phyloP scores from a whole-genome alignment of 495 filamentous ascomycete genomes.

The Viridothelium virens region DNA sequence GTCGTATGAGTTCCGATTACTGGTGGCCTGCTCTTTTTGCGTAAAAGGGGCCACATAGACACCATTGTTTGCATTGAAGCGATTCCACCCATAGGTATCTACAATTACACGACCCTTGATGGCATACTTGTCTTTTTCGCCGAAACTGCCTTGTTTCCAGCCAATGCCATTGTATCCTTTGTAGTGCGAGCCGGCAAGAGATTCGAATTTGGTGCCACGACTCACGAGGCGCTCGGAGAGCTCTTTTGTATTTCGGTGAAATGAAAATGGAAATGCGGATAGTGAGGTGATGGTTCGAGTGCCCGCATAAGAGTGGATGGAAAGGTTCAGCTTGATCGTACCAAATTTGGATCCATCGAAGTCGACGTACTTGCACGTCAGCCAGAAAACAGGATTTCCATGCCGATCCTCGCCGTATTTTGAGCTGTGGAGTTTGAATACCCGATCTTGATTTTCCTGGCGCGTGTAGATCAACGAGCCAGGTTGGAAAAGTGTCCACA shows the following conservation, averaged over 20 bases:
- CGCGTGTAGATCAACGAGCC: slow-evolving; percentile 38
- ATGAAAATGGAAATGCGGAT: slow-evolving; percentile 49
- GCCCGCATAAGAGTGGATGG: slow-evolving; percentile 47
- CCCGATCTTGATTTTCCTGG: slow-evolving; percentile 35
- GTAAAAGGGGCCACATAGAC: slow-evolving; percentile 28
- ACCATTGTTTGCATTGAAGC: slow-evolving; percentile 35
- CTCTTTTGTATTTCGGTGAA: slow-evolving; percentile 42
- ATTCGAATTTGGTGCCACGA: slow-evolving; percentile 35
- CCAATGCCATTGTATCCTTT: slow-evolving; percentile 50
- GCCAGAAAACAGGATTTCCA: slow-evolving; percentile 30
- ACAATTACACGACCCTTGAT: slow-evolving; percentile 51
- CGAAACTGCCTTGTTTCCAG: slow-evolving; percentile 27
- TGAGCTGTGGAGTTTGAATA: slow-evolving; percentile 33
- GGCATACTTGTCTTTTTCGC: slow-evolving; percentile 39
- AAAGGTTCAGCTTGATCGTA: slow-evolving; percentile 35
- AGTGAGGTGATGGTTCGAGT: slow-evolving; percentile 50
- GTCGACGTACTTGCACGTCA: slow-evolving; percentile 45
- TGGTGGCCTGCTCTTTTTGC: slow-evolving; percentile 23
- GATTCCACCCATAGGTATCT: slow-evolving; percentile 42
- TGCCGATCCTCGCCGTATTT: slow-evolving; percentile 32
- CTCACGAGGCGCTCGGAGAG: slow-evolving; percentile 33
- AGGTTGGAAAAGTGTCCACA: slow-evolving; percentile 51
- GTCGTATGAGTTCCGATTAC: slow-evolving; percentile 10
- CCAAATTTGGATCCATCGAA: slow-evolving; percentile 56
- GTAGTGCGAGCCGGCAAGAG: slow-evolving; percentile 54